phyloP scores from a whole-genome alignment of 164 flowering plant species.

The Pachysandra terminalis region DNA sequence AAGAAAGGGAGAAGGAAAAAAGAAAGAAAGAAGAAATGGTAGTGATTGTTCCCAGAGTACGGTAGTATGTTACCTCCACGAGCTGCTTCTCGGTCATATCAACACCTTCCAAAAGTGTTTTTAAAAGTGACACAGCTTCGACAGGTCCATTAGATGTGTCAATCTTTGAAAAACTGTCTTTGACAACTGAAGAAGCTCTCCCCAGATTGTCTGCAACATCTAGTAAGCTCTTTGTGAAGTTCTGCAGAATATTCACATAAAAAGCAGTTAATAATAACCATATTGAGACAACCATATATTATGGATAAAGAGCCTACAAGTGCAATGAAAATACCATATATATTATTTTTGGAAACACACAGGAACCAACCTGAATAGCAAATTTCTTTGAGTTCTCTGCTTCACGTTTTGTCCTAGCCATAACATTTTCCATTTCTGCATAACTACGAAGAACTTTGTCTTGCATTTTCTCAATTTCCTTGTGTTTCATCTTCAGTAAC shows the following conservation, averaged over 20 bases:
- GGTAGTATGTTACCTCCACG: conserved; percentile 44
- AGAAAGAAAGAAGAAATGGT: not conserved
- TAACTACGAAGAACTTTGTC: conserved; percentile 75
- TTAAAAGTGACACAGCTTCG: conserved; percentile 72
- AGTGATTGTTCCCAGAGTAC: not conserved
- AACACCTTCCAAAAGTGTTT: conserved; percentile 88
- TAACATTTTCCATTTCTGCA: conserved; percentile 89
- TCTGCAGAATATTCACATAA: conserved; percentile 41
- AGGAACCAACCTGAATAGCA: conserved; percentile 70
- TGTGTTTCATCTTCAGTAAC: conserved; percentile 48
- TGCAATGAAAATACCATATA: not conserved
- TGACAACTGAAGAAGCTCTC: conserved; percentile 85
- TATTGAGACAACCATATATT: not conserved
- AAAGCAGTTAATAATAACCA: not conserved
- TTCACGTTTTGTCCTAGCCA: conserved; percentile 80
- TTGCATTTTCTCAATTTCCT: conserved; percentile 60
- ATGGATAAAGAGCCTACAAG: not conserved
- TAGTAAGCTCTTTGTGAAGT: conserved; percentile 74
- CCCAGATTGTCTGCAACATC: conserved; percentile 94
- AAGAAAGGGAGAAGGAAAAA: too few relatives aligned
- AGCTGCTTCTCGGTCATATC: conserved; percentile 98
- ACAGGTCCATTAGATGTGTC: conserved; percentile 51
- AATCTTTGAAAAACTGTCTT: conserved; percentile 73
- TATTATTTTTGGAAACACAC: not conserved
- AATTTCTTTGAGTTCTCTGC: conserved; percentile 82